Evolutionary conservation across 179 eudicot species (phyloP), one percentile per base, ranked within the genome.

Genomic region (Spinacia oleracea): DNA sequence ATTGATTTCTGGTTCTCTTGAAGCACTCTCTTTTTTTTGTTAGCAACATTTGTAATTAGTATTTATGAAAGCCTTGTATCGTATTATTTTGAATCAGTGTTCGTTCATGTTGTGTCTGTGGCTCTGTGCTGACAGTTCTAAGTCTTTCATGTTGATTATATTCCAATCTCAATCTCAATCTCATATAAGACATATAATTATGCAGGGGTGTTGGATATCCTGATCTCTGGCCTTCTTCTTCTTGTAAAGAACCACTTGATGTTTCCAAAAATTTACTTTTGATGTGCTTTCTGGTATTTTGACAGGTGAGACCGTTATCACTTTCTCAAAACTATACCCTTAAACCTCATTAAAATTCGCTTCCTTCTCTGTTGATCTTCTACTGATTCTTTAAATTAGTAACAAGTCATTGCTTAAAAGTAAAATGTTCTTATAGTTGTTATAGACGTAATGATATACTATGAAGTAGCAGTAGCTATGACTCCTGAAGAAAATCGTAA

Each of bases 121-220:
- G 20, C n/a, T n/a, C n/a, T n/a, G n/a, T n/a, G n/a, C n/a, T n/a
- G n/a, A n/a, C n/a, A n/a, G n/a, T n/a, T n/a, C n/a, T n/a, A n/a
- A n/a, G n/a, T n/a, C n/a, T n/a, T n/a, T n/a, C n/a, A n/a, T n/a
- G n/a, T n/a, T 20, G 55, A 1, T 23, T 59, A 14, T n/a, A 21
- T 1, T 71, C 42, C 31, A 23, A 40, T 23, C 25, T 11, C 20
- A 32, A 67, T 66, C 35, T 50, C 75, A 67, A 56, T 50, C 34
- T 79, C 65, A 18, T 46, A 43, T 5, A 9, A 70, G 18, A 73
- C 81, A 11, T 43, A 56, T 72, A n/a, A 51, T 43, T 51, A 7
- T 86, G 87, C 91, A 96, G 99, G 99, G 99, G 99, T 80, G 89
- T 83, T 77, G 99, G 98, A 71, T 92, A 96, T 87, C 97, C 99